These are phyloP conservation scores for Curvularia sp. DNA, from an alignment of 2,329 filamentous ascomycete species.

Conservation along the genomic window DNA sequence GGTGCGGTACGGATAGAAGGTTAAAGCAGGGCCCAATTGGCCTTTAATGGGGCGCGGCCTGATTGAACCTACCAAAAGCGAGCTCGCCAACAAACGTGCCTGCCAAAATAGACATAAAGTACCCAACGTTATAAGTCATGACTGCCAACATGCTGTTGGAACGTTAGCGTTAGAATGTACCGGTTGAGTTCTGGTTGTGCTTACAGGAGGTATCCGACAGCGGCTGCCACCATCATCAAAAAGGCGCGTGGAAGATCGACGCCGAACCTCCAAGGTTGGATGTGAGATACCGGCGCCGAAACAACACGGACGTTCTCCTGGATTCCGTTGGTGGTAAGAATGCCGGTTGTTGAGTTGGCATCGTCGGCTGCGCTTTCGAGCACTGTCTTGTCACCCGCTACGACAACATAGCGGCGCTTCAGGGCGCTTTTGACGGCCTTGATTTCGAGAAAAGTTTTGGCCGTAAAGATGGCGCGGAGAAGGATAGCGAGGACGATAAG, in stretches of 20 bases:
- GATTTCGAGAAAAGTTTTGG: slow-evolving; percentile 66
- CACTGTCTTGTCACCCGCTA: slow-evolving; percentile 68
- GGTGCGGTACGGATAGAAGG: not conserved
- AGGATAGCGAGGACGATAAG: slow-evolving; percentile 76
- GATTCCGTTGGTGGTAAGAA: slow-evolving; percentile 76
- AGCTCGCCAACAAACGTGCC: slow-evolving; percentile 88
- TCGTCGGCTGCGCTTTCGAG: slow-evolving; percentile 59
- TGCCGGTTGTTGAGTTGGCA: slow-evolving; percentile 67
- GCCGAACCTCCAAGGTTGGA: slow-evolving; percentile 79
- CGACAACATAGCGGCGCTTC: slow-evolving; percentile 77
- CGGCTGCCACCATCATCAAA: slow-evolving; percentile 75
- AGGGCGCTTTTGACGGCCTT: slow-evolving; percentile 76
- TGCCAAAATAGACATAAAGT: slow-evolving; percentile 80
- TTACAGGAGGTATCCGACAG: slow-evolving; percentile 85
- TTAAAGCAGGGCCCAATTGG: not conserved
- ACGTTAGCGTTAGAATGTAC: slow-evolving; percentile 25
- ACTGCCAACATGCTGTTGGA: slow-evolving; percentile 81
- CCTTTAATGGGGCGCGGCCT: slow-evolving; percentile 24
- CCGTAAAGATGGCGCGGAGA: slow-evolving; percentile 74
- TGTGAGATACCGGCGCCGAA: slow-evolving; percentile 60
- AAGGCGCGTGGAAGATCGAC: slow-evolving; percentile 77
- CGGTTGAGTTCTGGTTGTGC: slow-evolving; percentile 49
- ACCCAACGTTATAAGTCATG: slow-evolving; percentile 88
- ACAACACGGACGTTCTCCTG: slow-evolving; percentile 83
- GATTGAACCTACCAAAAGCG: slow-evolving; percentile 72